Base-by-base conservation (phyloP, 1,284 basidiomycete genomes). In the Cutaneotrichosporon cutaneum region DNA sequence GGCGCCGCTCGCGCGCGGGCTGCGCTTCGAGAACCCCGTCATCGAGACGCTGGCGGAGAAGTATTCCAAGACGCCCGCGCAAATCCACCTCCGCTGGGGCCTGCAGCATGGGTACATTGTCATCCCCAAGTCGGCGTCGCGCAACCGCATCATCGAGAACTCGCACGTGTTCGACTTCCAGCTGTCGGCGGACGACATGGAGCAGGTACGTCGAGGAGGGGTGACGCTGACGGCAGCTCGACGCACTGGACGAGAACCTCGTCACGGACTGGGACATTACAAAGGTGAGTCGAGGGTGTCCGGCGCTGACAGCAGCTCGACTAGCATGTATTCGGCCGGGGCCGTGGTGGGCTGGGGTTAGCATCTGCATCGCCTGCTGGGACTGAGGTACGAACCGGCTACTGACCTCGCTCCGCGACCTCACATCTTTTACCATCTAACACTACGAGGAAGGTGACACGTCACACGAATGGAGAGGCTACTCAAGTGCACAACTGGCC, bases 21-120 rank as follows among this genome's bases (percentile, higher is more conserved):
- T 76, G 62, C 66, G 78, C 53, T 82, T 82, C 68, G 70, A 81
- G 54, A 74, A 83, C 68, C 76, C 79, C 0, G 68, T 72, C 6
- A 59, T 83, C 26, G 59, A 70, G 7, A 70, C 74, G 55, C 60
- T 82, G 32, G 74, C 78, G 0, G 68, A 79, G 52, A 76, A 70
- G 52, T 76, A 80, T 62, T 51, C 59, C 9, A 73, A 70, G 59
- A 63, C 69, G 8, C 75, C 79, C 6, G 82, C 83, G 0, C 83
- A 84, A 66, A 76, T 84, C 47, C 74, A 84, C 63, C 77, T 84
- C 54, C 71, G 82, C 36, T 84, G 82, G 82, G 81, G 80, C 13
- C 67, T 83, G n/a, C 83, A 83, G 62, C 79, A 81, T 58, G 81
- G 54, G n/a, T 79, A 72, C 64, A 70, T 82, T 44, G 74, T 81